Evolutionary conservation across 1,139 yeast genomes (phyloP), one percentile per base, ranked within the genome.

Genomic region (Debaryomyces psychrophilus): DNA sequence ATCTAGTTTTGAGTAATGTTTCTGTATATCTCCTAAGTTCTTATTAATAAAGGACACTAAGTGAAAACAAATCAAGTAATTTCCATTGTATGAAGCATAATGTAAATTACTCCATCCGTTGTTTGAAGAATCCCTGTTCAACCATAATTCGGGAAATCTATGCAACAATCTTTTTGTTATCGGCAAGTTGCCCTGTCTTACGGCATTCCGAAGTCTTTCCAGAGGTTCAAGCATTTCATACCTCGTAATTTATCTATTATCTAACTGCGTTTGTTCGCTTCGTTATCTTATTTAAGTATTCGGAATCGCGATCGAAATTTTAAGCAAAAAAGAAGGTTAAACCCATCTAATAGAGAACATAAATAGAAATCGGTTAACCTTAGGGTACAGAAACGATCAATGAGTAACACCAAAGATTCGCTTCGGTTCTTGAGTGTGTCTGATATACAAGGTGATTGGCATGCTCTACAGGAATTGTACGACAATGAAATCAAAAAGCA

Each of bases 61-160:
- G 49, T 79, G 78, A 46, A 84, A 90, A 60, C 96, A 87, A 5
- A 90, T 79, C 48, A 89, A 77, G 59, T 87, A 88, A 54, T 87
- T 81, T 27, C 97, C 97, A 56, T 87, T 71, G 60, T 68, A 87
- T 7, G 95, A 83, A 1, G 97, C 93, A 65, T 90, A 90, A 65
- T 92, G 98, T 41, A 92, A 73, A 44, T 90, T 87, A 36, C 88
- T 77, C 97, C 97, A 92, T 1, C 98, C 98, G 56, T 86, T 82
- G 36, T 71, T 49, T 11, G 84, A 73, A 14, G 70, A 62, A 61
- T 93, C 92, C 18, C 83, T 75, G 60, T 90, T 89, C 46, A 85
- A 82, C 66, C 95, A 71, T 40, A 90, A 71, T 31, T 84, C 87
- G 0, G 97, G 97, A 58, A 79, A 87, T 43, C 95, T 74, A 45